Evolutionary conservation across 78 protist species (phyloP), one percentile per base, ranked within the genome.

Genomic region (Dictyostelium purpureum): DNA sequence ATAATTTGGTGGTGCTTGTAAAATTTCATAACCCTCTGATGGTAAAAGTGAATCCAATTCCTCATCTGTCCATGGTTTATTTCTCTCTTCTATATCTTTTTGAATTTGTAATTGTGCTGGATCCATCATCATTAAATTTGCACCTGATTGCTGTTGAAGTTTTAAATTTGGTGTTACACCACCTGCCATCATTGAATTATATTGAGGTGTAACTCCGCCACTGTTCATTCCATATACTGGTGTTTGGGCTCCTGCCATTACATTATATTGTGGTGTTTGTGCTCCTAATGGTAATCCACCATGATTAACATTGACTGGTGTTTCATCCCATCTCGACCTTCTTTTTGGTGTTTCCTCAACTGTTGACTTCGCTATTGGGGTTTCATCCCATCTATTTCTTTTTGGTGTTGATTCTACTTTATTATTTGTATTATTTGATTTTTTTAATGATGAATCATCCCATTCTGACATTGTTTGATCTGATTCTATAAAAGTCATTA

Each of bases 11-110:
- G 99, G 99, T 40, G 98, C 97, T 71, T 96, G 90, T 61, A 98
- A 42, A 14, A 98, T 94, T 74, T 83, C 92, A 78, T 97, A 98
- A 2, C 99, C 99, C 3, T 97, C 97, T 16, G 57, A 14, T 5
- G 99, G 99, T 35, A 99, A 83, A 63, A 98, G 83, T 24, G 89
- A 70, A 66, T 98, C 98, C 10, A 99, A 70, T 49, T 99, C 99
- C 69, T 96, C 99, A 54, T 98, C 99, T 21, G 97, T 89, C 87
- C 98, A 59, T 6, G 98, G 97, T 35, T 94, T 87, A 88, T 98
- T 98, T 40, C 99, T 75, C 69, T 95, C 98, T 43, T 94, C 97
- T 18, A 97, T 49, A 21, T 99, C 99, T 33, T 77, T 24, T 76
- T 97, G 98, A 65, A 43, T n/a, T 2, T 96, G 90, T n/a, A 74